Conservation (phyloP, 129 eudicot species). For the Flaveria brownii region DNA sequence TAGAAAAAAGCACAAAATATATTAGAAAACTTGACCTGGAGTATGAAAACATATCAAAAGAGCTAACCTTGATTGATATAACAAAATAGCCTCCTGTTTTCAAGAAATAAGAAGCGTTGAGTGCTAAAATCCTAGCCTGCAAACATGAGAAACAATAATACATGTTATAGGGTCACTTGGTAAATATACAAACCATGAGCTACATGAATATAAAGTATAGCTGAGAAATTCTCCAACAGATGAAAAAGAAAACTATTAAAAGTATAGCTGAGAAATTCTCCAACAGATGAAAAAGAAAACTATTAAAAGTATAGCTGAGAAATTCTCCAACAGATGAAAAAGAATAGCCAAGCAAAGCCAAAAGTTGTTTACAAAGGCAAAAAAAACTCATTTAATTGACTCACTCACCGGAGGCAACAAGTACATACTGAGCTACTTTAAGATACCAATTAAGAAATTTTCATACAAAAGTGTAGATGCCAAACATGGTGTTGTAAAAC, state of each 20-base stretch:
- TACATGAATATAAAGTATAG: not conserved
- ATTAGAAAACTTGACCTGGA: not conserved
- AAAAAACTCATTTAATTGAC: not conserved
- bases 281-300: not conserved
- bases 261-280: too few species aligned
- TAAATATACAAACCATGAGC: not conserved
- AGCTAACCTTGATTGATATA: constrained; percentile 78
- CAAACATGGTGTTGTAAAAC: not conserved
- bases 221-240: not conserved
- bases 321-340: not conserved
- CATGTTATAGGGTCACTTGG: not conserved
- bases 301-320: too few species aligned
- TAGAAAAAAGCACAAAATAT: not conserved
- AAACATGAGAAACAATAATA: not conserved
- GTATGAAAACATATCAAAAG: not conserved
- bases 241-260: too few species aligned
- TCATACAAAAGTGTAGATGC: not conserved
- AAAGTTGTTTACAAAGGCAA: not conserved
- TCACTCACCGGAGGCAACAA: not conserved
- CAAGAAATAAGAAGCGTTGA: constrained; percentile 82
- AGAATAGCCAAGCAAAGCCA: not conserved
- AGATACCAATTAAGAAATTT: not conserved
- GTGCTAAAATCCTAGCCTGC: constrained; percentile 90
- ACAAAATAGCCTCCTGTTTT: constrained; percentile 90
- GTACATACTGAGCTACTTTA: not conserved